Evolutionary conservation across 202 grass and related monocot species (phyloP), one percentile per base, ranked within the genome.

Genomic region (Musa balbisiana): DNA sequence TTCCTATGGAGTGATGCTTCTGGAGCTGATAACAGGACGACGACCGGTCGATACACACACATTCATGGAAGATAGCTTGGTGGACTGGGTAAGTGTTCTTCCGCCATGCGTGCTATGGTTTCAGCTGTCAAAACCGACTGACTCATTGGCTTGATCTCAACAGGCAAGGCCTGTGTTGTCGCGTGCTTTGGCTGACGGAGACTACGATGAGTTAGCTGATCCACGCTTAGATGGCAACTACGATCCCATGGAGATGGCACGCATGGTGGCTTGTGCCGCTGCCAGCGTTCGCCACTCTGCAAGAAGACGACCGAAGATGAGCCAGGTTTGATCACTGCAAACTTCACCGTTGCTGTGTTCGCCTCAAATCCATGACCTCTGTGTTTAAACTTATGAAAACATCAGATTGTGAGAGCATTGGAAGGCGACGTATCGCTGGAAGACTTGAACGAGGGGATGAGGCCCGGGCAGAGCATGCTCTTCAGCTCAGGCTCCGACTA

Each of bases 391-490:
- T 43, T 43, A 6, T 6, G 33, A 43, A 6, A 43, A 43, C 11
- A 26, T 60, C 65, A 90, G 89, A 85, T 94, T 67, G 87, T 90
- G 14, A 75, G 79, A 72, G 91, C 88, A 52, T 83, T 94, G 65
- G 79, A 87, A 60, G 88, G 91, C 16, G 71, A 68, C 9, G 80
- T 85, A 16, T 78, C 86, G 22, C 84, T 90, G 3, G 91, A 95
- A 77, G 84, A 88, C 65, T 79, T 95, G 33, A 85, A 72, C 27
- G 87, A 85, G 56, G 83, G 80, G 53, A 55, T 78, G 58, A 55
- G 69, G 58, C 86, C 74, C 0, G 85, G 79, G 10, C 83, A 82
- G 25, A 86, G 77, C 73, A 59, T 64, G 29, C 52, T 70, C 20
- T 83, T 84, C 20, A 52, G 78, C 69, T 86, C 91, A 0, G 79